Base-by-base conservation (phyloP, 2,329 filamentous ascomycete genomes). In the Calonectria hawksworthii region DNA sequence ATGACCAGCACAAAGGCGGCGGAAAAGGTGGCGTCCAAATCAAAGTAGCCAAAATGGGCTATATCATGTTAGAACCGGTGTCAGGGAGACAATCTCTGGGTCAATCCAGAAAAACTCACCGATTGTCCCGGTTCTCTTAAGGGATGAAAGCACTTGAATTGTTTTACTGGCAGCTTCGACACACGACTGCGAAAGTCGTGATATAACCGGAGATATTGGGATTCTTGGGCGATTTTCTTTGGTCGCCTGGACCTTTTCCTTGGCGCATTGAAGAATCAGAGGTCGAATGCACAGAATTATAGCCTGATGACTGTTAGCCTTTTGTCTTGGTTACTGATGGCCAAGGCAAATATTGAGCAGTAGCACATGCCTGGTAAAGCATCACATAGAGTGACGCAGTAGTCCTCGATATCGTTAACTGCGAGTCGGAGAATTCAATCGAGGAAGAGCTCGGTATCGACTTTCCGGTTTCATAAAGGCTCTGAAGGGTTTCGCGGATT, bases 231-330 rank as follows among this genome's bases (percentile, higher is more conserved):
- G 59, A 18, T 75, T 70, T 10, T 68, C 65, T 28, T 73, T 74
- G 18, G 65, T 72, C 2, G 74, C 72, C 14, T 81, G 66, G 5
- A 83, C 79, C 41, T 82, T 82, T 28, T 82, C 81, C 38, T 83
- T 83, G 30, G 82, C 81, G 16, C 78, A 72, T 26, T 82, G 81
- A 0, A 83, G 76, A 6, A 83, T 68, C 16, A 82, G 78, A 28
- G 81, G 81, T 2, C 81, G 52, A 32, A 80, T 81, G 28, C 81
- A 83, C 6, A 83, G 74, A 11, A 83, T 82, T 36, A 82, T 82
- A 1, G 81, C 81, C 80, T 82, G n/a, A 13, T 5, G 26, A 34
- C 6, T 41, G 56, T 61, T n/a, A 61, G 56, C 9, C 4, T 1
- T 8, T 13, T 18, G 10, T 38, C 2, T 28, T 14, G 5, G 28